These are phyloP conservation scores for Ogataea corticis DNA, from an alignment of 805 yeast genomes.

Conservation along the genomic window DNA sequence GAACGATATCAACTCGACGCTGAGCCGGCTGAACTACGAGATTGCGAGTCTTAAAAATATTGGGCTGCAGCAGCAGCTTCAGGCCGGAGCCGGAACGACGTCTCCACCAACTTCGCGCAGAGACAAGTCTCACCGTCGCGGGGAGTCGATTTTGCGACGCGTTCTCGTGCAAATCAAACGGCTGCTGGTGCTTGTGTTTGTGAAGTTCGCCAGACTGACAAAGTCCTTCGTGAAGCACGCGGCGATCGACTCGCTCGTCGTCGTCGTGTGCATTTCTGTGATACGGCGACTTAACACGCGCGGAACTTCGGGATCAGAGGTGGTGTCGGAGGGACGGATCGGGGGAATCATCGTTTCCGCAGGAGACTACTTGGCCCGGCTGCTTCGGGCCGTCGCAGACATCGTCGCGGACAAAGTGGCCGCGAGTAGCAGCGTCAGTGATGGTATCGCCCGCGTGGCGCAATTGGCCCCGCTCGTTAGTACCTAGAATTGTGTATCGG, in stretches of 20 bases:
- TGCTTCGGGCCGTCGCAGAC: background rate
- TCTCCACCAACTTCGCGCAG: slow-evolving; percentile 1
- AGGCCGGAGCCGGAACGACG: slow-evolving; percentile 1
- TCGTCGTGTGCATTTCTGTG: slow-evolving; percentile 18
- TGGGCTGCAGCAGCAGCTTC: slow-evolving; percentile 18
- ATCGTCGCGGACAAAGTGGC: background rate
- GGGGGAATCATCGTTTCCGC: background rate
- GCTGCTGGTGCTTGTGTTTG: slow-evolving; percentile 9
- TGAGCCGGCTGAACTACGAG: slow-evolving; percentile 47
- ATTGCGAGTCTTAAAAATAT: slow-evolving; percentile 23
- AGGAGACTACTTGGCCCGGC: background rate
- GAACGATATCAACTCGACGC: slow-evolving; percentile 48
- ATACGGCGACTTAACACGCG: slow-evolving; percentile 13
- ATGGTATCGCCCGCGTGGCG: background rate
- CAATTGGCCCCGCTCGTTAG: no score
- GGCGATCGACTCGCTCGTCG: slow-evolving; percentile 23
- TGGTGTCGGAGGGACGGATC: slow-evolving; percentile 1
- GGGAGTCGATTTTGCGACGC: slow-evolving; percentile 1
- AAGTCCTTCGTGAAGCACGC: slow-evolving; percentile 21
- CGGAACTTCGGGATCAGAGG: slow-evolving; percentile 5
- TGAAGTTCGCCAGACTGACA: slow-evolving; percentile 11
- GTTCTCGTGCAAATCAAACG: slow-evolving; percentile 8
- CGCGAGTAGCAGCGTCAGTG: background rate
- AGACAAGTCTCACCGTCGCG: slow-evolving; percentile 3
- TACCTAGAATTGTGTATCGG: no score